A percentile compares a stretch with the other conserved stretches of the same genome.
These are phyloP conservation scores for Podosphaera fusca DNA, from an alignment of 2,329 filamentous ascomycete genomes.

Conservation along the genomic window DNA sequence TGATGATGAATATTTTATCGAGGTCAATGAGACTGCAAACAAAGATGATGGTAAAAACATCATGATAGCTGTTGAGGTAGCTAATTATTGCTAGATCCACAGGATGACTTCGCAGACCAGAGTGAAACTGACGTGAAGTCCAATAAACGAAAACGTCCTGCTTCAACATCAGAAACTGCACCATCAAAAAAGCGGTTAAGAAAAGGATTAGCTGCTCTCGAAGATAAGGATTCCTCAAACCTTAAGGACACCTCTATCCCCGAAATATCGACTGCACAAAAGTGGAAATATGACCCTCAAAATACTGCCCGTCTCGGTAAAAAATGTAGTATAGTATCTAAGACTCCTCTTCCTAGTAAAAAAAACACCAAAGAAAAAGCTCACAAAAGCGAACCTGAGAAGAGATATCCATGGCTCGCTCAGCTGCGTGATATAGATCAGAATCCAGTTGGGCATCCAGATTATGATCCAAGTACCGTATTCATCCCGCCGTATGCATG, in stretches of 20 bases:
- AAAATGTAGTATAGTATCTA: conserved; percentile 19
- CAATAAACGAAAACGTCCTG: conserved; percentile 41
- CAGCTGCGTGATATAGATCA: conserved; percentile 67
- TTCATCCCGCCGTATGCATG: conserved; percentile 67
- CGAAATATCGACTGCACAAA: conserved; percentile 48
- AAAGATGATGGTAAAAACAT: conserved; percentile 27
- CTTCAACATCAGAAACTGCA: conserved; percentile 23
- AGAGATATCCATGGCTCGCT: conserved; percentile 77
- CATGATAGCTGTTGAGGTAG: conserved; percentile 2
- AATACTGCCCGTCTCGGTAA: conserved; percentile 27
- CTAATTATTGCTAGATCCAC: conserved; percentile 27
- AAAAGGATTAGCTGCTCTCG: conserved; percentile 24
- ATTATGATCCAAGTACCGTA: conserved; percentile 80
- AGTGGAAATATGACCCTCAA: conserved; percentile 57
- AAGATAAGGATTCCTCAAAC: conserved; percentile 17
- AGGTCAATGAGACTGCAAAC: conserved; percentile 26
- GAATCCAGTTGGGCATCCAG: conserved; percentile 53
- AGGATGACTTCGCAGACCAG: conserved; percentile 63
- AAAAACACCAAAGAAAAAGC: conserved; percentile 36
- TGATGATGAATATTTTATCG: conserved; percentile 23
- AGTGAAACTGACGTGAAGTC: conserved; percentile 58
- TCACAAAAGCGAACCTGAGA: conserved; percentile 58
- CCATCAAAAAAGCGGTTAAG: conserved; percentile 33
- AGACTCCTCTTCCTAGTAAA: conserved; percentile 14
- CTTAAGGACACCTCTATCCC: conserved; percentile 29